These are phyloP conservation scores for Diaporthe sp. DNA, from an alignment of 2,329 filamentous ascomycete genomes.

Conservation along the genomic window DNA sequence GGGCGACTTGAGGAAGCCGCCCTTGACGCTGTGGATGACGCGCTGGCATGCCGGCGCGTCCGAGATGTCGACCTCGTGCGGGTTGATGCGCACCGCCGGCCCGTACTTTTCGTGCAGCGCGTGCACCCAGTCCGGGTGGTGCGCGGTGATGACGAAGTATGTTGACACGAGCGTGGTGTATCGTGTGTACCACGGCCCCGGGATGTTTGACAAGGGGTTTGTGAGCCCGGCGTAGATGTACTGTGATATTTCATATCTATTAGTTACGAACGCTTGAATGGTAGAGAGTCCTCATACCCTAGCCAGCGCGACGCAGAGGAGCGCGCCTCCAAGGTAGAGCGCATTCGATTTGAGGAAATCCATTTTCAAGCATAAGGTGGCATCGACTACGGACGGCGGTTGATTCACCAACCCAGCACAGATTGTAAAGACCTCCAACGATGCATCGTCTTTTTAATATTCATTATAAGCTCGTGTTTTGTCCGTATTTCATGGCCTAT, in stretches of 20 bases:
- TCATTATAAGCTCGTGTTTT: neutral
- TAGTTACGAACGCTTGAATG: neutral
- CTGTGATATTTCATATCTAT: constrained; percentile 21
- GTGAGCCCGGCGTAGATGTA: constrained; percentile 37
- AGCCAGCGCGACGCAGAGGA: constrained; percentile 6
- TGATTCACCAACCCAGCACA: neutral
- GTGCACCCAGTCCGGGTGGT: constrained; percentile 44
- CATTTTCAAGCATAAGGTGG: constrained; percentile 5
- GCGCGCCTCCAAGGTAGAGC: constrained; percentile 9
- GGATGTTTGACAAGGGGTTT: constrained; percentile 43
- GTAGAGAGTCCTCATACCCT: neutral
- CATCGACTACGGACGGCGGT: neutral
- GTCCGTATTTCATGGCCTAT: neutral
- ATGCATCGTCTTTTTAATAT: constrained; percentile 8
- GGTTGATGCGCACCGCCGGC: constrained; percentile 46
- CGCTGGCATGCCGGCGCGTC: constrained; percentile 44
- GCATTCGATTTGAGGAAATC: constrained; percentile 12
- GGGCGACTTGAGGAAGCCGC: constrained; percentile 47
- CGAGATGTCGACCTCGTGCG: constrained; percentile 45
- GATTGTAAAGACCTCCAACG: neutral
- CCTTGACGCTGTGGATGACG: constrained; percentile 49
- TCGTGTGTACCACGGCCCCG: constrained; percentile 47
- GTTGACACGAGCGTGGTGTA: constrained; percentile 43
- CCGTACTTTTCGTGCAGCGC: constrained; percentile 46
- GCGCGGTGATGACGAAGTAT: constrained; percentile 40